Percentiles rank a stretch among this genome's conserved stretches.
Conservation (phyloP, 1,139 yeast genomes). For the Blastobotrys indianensis region DNA sequence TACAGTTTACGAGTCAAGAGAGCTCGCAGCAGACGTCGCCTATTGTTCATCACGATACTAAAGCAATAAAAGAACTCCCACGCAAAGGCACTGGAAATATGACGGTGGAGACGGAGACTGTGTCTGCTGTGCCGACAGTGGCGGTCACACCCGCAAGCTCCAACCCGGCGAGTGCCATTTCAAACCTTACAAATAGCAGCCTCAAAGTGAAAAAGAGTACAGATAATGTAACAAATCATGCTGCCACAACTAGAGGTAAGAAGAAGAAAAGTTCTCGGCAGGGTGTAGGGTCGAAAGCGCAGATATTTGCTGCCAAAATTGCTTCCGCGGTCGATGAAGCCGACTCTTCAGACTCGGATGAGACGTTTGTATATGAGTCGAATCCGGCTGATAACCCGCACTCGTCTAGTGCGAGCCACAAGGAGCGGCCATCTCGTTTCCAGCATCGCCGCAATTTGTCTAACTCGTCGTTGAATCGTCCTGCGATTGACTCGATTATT, state of each 20-base stretch:
- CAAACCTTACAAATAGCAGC: slow-evolving; percentile 4
- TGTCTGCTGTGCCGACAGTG: slow-evolving; percentile 34
- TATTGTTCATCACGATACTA: too few relatives aligned
- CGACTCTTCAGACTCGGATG: slow-evolving; percentile 73
- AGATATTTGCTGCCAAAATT: slow-evolving; percentile 86
- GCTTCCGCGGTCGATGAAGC: slow-evolving; percentile 93
- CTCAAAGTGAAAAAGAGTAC: slow-evolving; percentile 27
- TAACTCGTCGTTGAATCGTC: slow-evolving; percentile 20
- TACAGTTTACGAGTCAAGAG: too few relatives aligned
- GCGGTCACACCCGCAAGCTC: slow-evolving; percentile 28
- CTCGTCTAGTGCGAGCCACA: not conserved
- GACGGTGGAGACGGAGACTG: slow-evolving; percentile 42
- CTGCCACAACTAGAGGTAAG: slow-evolving; percentile 15
- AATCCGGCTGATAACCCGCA: slow-evolving; percentile 25
- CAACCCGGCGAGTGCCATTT: slow-evolving; percentile 1
- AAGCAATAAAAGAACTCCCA: too few relatives aligned
- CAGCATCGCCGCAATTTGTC: slow-evolving; percentile 22
- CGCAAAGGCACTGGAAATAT: slow-evolving; percentile 20
- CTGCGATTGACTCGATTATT: slow-evolving; percentile 1
- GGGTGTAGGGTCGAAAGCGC: slow-evolving; percentile 56
- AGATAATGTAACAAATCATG: slow-evolving; percentile 28
- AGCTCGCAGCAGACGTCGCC: too few relatives aligned
- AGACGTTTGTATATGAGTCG: slow-evolving; percentile 86
- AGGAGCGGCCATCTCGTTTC: slow-evolving; percentile 7
- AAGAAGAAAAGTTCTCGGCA: slow-evolving; percentile 23